phyloP scores from a whole-genome alignment of 352 stramenopile species.

The Pythium aristosporum region DNA sequence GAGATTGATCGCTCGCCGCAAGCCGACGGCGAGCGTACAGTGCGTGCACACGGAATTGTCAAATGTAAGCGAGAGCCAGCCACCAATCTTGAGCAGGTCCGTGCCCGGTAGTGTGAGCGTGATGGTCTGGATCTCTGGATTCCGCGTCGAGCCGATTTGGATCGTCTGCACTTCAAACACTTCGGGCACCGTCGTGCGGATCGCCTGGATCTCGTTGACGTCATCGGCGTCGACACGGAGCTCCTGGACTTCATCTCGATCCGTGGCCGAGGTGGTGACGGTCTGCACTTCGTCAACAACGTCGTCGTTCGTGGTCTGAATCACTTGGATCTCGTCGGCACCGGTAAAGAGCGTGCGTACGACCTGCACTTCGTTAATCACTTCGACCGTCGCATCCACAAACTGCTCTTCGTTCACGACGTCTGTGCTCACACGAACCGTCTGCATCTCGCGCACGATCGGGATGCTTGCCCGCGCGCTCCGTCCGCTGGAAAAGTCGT shows the following conservation, averaged over 20 bases:
- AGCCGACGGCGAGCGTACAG: slow-evolving; percentile 68
- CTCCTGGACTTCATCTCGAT: slow-evolving; percentile 92
- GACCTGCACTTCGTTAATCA: slow-evolving; percentile 96
- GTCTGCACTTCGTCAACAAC: slow-evolving; percentile 92
- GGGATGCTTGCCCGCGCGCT: slow-evolving; percentile 68
- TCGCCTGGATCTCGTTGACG: slow-evolving; percentile 90
- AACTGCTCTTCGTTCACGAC: slow-evolving; percentile 93
- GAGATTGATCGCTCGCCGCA: slow-evolving; percentile 43
- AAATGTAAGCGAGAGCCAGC: slow-evolving; percentile 53
- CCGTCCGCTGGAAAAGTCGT: slow-evolving; percentile 70
- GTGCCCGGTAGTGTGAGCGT: slow-evolving; percentile 71
- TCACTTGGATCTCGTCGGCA: slow-evolving; percentile 86
- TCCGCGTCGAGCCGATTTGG: slow-evolving; percentile 61
- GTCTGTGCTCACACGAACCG: slow-evolving; percentile 69
- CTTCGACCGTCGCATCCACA: slow-evolving; percentile 90
- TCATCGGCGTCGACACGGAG: slow-evolving; percentile 80
- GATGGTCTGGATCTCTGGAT: slow-evolving; percentile 86
- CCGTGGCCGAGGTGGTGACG: slow-evolving; percentile 88
- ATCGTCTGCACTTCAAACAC: slow-evolving; percentile 89
- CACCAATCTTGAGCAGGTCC: slow-evolving; percentile 45
- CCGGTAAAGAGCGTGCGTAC: slow-evolving; percentile 88
- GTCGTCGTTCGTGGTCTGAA: slow-evolving; percentile 62
- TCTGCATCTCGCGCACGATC: slow-evolving; percentile 91
- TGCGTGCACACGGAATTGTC: slow-evolving; percentile 62
- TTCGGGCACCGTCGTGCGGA: slow-evolving; percentile 76